Conservation (phyloP, 805 yeast genomes). For the Pichia heedii region DNA sequence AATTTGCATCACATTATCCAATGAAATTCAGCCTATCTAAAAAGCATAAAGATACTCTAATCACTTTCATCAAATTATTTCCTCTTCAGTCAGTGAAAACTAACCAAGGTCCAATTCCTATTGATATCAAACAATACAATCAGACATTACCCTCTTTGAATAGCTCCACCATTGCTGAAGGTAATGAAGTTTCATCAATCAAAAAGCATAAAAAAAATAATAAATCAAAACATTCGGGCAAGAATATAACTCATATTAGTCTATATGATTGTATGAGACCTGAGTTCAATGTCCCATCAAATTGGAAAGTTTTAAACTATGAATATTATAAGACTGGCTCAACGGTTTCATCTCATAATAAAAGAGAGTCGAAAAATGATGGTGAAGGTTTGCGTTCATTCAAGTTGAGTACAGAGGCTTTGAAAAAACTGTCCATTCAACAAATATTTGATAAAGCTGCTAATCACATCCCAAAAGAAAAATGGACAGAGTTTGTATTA, state of each 20-base stretch:
- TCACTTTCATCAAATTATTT: conserved; percentile 39
- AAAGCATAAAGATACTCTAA: conserved; percentile 34
- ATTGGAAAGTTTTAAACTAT: conserved; percentile 49
- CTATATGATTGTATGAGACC: conserved; percentile 25
- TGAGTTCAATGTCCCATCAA: conserved; percentile 35
- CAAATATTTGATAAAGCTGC: conserved; percentile 58
- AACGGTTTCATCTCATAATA: neutral
- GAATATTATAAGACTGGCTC: conserved; percentile 37
- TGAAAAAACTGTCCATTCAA: conserved; percentile 44
- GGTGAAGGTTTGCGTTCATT: conserved; percentile 46
- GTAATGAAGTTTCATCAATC: neutral
- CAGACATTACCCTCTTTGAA: conserved; percentile 17
- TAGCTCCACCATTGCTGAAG: conserved; percentile 1
- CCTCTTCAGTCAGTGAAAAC: conserved; percentile 30
- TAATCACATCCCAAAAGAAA: conserved; percentile 49
- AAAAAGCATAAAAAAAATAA: conserved; percentile 6
- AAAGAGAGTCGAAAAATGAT: conserved; percentile 10
- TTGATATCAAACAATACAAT: conserved; percentile 10
- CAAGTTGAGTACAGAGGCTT: conserved; percentile 43
- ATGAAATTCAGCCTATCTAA: conserved; percentile 37
- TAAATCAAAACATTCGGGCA: conserved; percentile 7
- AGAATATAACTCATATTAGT: conserved; percentile 17
- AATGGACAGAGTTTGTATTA: conserved; percentile 54
- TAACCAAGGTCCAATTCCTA: conserved; percentile 14
- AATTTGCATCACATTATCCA: conserved; percentile 40